Conservation (phyloP, 306 rosid species). For the Citrullus mucosospermus region DNA sequence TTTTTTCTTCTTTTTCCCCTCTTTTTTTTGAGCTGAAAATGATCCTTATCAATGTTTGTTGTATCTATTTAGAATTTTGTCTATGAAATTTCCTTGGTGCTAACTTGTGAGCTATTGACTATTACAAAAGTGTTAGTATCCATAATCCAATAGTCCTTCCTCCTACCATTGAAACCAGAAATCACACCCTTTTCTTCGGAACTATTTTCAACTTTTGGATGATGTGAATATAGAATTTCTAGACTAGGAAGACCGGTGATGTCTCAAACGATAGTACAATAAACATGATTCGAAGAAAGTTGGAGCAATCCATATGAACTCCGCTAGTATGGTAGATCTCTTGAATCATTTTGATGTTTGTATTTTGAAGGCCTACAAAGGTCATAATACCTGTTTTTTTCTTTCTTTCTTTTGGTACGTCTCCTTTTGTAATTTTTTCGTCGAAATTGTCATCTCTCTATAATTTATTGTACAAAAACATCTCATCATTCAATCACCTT, state of each 20-base stretch:
- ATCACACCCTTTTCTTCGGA: neutral
- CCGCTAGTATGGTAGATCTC: neutral
- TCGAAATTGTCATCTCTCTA: neutral
- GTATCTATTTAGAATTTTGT: neutral
- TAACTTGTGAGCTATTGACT: slow-evolving; percentile 1
- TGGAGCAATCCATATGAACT: neutral
- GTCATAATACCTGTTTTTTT: neutral
- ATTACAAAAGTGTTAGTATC: neutral
- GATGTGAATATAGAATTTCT: neutral
- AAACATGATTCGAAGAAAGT: neutral
- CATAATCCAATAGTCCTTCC: neutral
- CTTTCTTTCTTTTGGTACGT: neutral
- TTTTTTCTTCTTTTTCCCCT: neutral
- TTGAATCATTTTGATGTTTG: neutral
- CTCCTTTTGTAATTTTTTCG: neutral
- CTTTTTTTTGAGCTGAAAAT: slow-evolving; percentile 7
- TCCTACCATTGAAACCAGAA: neutral
- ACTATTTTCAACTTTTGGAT: neutral
- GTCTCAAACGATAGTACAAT: neutral
- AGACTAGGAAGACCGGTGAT: neutral
- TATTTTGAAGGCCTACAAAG: neutral
- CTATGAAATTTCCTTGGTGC: neutral
- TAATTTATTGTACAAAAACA: neutral
- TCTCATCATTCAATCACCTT: neutral
- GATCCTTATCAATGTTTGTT: slow-evolving; percentile 22